Evolutionary conservation across 2,329 filamentous ascomycete species (phyloP), one percentile per base, ranked within the genome.

Genomic region (Ceratocystis harringtonii): DNA sequence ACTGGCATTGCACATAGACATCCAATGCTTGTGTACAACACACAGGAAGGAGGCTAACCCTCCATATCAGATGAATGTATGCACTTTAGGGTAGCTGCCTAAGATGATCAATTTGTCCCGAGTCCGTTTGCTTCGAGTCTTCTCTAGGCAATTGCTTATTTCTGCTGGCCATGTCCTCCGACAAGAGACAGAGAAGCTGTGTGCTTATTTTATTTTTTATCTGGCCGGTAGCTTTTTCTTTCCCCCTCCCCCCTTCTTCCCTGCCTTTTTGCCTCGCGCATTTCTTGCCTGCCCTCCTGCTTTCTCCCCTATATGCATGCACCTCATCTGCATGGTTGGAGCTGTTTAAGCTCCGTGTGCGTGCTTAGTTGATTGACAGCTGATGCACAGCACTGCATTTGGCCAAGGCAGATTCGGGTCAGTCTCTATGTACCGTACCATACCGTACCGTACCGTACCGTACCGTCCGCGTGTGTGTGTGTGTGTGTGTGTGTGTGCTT

Each of bases 311-410:
- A 58, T 58, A 52, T 52, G 48, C 55, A 30, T 58, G 6, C n/a
- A 8, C 48, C 22, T 19, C 55, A 36, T 36, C 55, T 58, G 28
- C 30, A 58, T 36, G 10, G 7, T 25, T 58, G 12, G 32, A 36
- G 30, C n/a, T 58, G 28, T 7, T 58, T 58, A 58, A 58, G 55
- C 15, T 58, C 30, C 28, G 19, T 25, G 55, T 58, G 55, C 55
- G 7, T 58, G 55, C 17, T 58, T n/a, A 36, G 17, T 58, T 58
- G 55, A 58, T 28, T 58, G 55, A 58, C 55, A 58, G 28, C 32
- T 58, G 55, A 58, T 32, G 28, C 55, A 58, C 25, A n/a, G 55
- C 28, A n/a, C 55, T 58, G 55, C n/a, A 58, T 58, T n/a, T 28
- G 55, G 32, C 17, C 28, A 30, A 36, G 55, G 55, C 28, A 41